Base-by-base conservation (phyloP, 495 filamentous ascomycete genomes). In the Bathelium albidoporum region DNA sequence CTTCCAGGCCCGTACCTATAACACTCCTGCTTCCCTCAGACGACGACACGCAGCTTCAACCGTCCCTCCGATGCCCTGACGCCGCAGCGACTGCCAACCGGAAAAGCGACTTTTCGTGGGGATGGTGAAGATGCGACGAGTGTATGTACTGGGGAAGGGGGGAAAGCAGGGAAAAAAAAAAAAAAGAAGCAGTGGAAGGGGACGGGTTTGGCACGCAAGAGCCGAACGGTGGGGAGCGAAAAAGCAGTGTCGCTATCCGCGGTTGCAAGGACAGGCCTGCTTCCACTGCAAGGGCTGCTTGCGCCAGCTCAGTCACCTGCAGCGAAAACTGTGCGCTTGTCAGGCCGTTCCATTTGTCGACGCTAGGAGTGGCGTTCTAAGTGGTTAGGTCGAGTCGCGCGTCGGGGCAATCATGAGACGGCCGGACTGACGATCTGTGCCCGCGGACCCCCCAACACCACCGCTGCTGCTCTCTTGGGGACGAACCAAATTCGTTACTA, bases 11-110 rank as follows among this genome's bases (percentile, higher is more conserved):
- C 12, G 24, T 10, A 55, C 49, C 22, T 55, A 55, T 24, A 55
- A n/a, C 49, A 55, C 49, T 20, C 59, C 31, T 68, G 65, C 69
- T 72, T 68, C 70, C 70, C 70, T 72, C 70, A 62, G 64, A n/a
- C 69, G 62, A 68, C 69, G 64, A 55, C n/a, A n/a, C 49, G 49
- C 69, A 66, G 65, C 69, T 65, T 59, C 64, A 36, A 55, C 64
- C 64, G 45, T 66, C 66, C 66, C 64, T 60, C 66, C 18, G 32
- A 62, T 34, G 60, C n/a, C 29, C 41, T 32, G 4, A 16, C 16
- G 58, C 45, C 32, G 63, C 58, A 53, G 59, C 32, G 66, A 24
- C 62, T n/a, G 41, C 55, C 39, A 63, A 64, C 66, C 65, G 59
- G 58, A 58, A 59, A 64, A 63, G 41, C 20, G 20, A n/a, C n/a